Base-by-base conservation (phyloP, 768 basidiomycete species). In the Leccinum sublutescens region DNA sequence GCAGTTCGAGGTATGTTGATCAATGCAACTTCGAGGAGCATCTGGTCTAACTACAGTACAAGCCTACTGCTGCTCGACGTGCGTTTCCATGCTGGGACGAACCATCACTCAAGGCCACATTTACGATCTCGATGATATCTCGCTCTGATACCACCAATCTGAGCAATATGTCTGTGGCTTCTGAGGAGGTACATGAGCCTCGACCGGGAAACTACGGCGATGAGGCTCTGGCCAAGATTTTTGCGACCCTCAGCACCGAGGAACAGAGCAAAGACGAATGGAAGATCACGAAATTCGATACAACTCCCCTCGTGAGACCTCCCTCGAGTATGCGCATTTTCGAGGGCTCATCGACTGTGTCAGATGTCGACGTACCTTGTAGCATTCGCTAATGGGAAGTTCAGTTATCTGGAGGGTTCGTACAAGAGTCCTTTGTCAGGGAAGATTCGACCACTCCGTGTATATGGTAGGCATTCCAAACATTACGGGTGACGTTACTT, bases 61-160 rank as follows among this genome's bases (percentile, higher is more conserved):
- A 96, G 88, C 87, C 95, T 40, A 96, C 91, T 43, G 87, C 87
- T 59, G 95, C 95, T 9, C 79, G 95, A 52, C 81, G 84, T 45
- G 85, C 88, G 6, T 91, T 93, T 72, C 91, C 91, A 27, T 92
- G 88, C 77, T 96, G 92, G 91, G 95, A 97, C 69, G 95, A 97
- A 69, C 96, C 95, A 15, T 79, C 85, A 38, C 79, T 95, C 64
- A 98, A 98, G 73, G 89, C 94, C 0, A 93, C 88, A 2, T 91
- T 88, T 69, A 68, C 81, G 0, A 77, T 94, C 59, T 88, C 87
- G 14, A 79, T 95, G 80, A 80, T 95, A 66, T 91, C 93, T n/a
- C 85, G 86, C 60, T 78, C 76, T 9, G 83, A 85, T 62, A 88
- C 90, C 4, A 84, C 86, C 68, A 90, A 83, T 70, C 77, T 98